Base-by-base conservation (phyloP, 1,284 basidiomycete genomes). In the Apiotrichum akiyoshidainum region DNA sequence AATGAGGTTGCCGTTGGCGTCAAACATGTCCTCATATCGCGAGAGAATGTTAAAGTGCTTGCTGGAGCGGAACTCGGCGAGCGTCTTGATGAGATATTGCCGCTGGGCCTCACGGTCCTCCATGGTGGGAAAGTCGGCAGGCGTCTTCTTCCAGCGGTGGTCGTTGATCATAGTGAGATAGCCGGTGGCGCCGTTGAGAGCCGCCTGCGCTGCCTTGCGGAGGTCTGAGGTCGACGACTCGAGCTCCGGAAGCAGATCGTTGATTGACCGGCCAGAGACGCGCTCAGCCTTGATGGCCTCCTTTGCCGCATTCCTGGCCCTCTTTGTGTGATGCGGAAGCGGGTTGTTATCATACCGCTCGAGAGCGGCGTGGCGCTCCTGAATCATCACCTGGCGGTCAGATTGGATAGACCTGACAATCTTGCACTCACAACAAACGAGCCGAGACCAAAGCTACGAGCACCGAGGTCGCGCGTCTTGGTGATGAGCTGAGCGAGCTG, bases 171-270 rank as follows among this genome's bases (percentile, higher is more conserved):
- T 68, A 17, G 78, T 70, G 33, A 85, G 63, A 52, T 79, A 77
- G 7, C 67, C 65, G 31, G 78, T 68, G 11, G 75, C 72, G 26
- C 74, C 75, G 16, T 61, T 61, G 17, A 84, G 69, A 3, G 74
- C 81, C 5, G 60, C 69, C 8, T 74, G 64, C 35, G 77, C 76
- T 0, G 81, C 76, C 6, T 64, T 51, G 17, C 84, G 81, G 0
- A 85, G 72, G 1, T 79, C 76, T 12, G 65, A 55, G 0, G 84
- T 84, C 3, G 80, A 73, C 16, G 74, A 66, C 12, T 73, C 72
- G 56, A 87, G 71, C 13, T 81, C 71, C 1, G 84, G 83, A 11
- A 86, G 66, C 40, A 87, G 73, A 50, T 83, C 66, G 19, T 65
- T 65, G 31, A 69, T 60, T 2, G 48, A 19, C 11, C 39, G 35